Evolutionary conservation across 371 early-diverging fungal genomes (phyloP).

Genomic region (Rhizopus delemar): DNA sequence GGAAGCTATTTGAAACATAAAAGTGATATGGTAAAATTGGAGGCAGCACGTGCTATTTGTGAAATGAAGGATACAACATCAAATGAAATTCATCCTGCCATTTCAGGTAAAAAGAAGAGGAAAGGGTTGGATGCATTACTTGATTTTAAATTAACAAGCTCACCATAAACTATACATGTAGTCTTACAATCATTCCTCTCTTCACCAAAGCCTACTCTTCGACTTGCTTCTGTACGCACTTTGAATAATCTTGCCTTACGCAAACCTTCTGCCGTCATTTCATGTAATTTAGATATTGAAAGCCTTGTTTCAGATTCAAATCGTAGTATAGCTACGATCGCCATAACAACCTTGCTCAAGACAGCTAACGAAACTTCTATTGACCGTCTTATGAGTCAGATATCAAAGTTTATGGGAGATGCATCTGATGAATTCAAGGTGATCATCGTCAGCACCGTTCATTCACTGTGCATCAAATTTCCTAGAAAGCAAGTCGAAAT

Average conservation of each 20-base stretch:
- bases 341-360: conserved; percentile 96
- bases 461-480: conserved; percentile 92
- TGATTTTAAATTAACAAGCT: no score
- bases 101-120: conserved; percentile 40
- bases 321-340: conserved; percentile 95
- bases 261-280: conserved; percentile 83
- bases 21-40: conserved; percentile 93
- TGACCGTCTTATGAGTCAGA: conserved; percentile 96
- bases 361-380: conserved; percentile 96
- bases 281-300: conserved; percentile 96
- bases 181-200: conserved; percentile 88
- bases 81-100: conserved; percentile 87
- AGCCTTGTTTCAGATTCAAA: conserved; percentile 91
- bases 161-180: conserved; percentile 4
- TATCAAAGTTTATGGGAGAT: conserved; percentile 91
- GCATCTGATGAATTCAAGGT: conserved; percentile 97
- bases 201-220: conserved; percentile 85
- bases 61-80: conserved; percentile 74
- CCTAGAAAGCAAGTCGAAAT: conserved; percentile 90
- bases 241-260: conserved; percentile 86
- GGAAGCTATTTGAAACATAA: conserved; percentile 89
- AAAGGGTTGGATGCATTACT: no score
- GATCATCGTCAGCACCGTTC: conserved; percentile 94
- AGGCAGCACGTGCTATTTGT: conserved; percentile 95
- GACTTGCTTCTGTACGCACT: conserved; percentile 94